Evolutionary conservation across 768 basidiomycete genomes (phyloP).

Genomic region (Amyloporia xantha): DNA sequence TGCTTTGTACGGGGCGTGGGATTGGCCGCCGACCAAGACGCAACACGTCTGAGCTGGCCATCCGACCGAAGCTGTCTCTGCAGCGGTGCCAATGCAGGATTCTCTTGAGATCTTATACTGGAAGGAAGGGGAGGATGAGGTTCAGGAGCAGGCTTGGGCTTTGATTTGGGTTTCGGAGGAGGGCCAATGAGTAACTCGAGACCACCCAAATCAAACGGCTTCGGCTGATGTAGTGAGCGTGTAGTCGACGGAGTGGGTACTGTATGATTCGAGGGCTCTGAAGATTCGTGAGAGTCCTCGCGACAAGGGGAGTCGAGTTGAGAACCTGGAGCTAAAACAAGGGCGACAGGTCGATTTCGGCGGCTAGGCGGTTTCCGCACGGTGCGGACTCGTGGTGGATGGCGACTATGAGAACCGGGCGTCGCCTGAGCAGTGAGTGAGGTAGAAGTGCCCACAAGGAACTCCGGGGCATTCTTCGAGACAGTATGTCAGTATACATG

Average conservation of each 20-base stretch:
- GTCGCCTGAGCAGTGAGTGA: constrained; percentile 9
- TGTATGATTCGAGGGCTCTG: not conserved
- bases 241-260: not conserved
- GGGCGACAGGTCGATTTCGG: not conserved
- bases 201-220: not conserved
- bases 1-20: not conserved
- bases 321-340: not conserved
- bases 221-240: not conserved
- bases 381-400: not conserved
- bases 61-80: not conserved
- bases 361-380: not conserved
- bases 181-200: constrained; percentile 4
- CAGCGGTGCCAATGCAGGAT: no score
- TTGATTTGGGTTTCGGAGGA: not conserved
- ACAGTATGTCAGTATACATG: not conserved
- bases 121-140: no score
- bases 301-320: not conserved
- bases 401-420: constrained; percentile 11
- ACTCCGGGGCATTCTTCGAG: constrained; percentile 14
- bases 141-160: no score
- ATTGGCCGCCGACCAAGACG: not conserved
- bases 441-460: constrained; percentile 16
- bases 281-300: not conserved
- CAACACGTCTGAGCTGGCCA: not conserved
- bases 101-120: no score